Percentiles rank a stretch among this genome's conserved stretches.
Conservation (phyloP, 148 eudicot genomes). For the Silene uniflora region DNA sequence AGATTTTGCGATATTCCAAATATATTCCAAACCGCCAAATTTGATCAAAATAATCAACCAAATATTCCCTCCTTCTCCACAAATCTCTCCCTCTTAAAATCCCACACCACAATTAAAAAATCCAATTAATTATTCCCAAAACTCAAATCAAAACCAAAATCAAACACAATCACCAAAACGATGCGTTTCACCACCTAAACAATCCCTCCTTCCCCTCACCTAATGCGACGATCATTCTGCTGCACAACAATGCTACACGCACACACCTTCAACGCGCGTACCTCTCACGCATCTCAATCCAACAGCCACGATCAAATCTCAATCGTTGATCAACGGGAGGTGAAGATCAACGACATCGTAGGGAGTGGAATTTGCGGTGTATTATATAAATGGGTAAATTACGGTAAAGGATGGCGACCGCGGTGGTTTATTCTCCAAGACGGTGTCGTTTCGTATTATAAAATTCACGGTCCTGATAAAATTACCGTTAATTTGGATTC, state of each 20-base stretch:
- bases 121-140: not conserved
- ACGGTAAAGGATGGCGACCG: slow-evolving; percentile 85
- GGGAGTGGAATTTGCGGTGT: slow-evolving; percentile 72
- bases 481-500: slow-evolving; percentile 42
- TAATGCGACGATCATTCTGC: not conserved
- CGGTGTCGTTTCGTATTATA: slow-evolving; percentile 76
- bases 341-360: slow-evolving; percentile 54
- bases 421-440: slow-evolving; percentile 84
- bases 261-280: slow-evolving; percentile 10
- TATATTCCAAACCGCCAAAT: not conserved
- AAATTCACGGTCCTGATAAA: slow-evolving; percentile 75
- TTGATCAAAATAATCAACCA: not conserved
- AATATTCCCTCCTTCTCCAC: not conserved
- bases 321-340: slow-evolving; percentile 32
- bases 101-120: not conserved
- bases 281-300: not conserved
- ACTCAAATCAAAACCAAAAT: not conserved
- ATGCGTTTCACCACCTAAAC: not conserved
- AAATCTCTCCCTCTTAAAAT: not conserved
- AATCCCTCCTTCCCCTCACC: no score
- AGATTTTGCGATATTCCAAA: no score
- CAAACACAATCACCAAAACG: not conserved
- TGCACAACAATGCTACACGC: slow-evolving; percentile 22
- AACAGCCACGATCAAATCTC: slow-evolving; percentile 22
- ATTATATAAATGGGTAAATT: slow-evolving; percentile 84